Base-by-base conservation (phyloP, 129 eudicot species). In the Helichrysum umbraculigerum region DNA sequence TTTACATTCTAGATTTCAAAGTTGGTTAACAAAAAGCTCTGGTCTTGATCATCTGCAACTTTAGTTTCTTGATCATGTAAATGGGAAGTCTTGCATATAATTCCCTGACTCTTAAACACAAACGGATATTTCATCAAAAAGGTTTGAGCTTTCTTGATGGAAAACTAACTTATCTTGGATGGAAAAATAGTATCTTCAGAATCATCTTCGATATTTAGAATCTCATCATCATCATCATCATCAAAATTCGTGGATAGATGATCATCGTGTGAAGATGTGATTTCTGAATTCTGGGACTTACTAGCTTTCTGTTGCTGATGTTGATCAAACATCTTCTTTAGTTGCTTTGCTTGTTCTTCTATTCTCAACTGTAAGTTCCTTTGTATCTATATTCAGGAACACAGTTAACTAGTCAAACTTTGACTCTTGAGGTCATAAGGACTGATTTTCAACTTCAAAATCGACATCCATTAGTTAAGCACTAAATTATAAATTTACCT, bases 301-400 rank as follows among this genome's bases (percentile, higher is more conserved):
- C 74, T 83, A 30, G 86, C 70, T 56, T 83, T 81, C 19, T 12
- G 54, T 66, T 52, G 66, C 14, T 79, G 87, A 75, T 87, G 92
- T 64, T 84, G 79, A 57, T 93, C 95, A 62, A 85, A 78, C 90
- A 88, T 88, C 81, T 57, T 80, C 78, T 80, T 81, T 71, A 92
- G 89, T 73, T 88, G 84, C 72, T 68, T 81, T 60, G 89, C 82
- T 77, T 93, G 92, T 82, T 88, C 92, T 78, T 90, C 96, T 34
- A 88, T 88, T 76, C 92, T 88, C 78, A 85, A 14, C 76, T 88
- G 96, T 41, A 88, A 74, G 61, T 60, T 87, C 30, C 91, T 64
- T 69, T 93, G 98, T 81, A 88, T 85, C 96, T 88, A 77, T 57
- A 6, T 25, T 2, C 1, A 21, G 17, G 60, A 57, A 15, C 75